Conservation (phyloP, 2,329 filamentous ascomycete species). For the Diatrype stigma region DNA sequence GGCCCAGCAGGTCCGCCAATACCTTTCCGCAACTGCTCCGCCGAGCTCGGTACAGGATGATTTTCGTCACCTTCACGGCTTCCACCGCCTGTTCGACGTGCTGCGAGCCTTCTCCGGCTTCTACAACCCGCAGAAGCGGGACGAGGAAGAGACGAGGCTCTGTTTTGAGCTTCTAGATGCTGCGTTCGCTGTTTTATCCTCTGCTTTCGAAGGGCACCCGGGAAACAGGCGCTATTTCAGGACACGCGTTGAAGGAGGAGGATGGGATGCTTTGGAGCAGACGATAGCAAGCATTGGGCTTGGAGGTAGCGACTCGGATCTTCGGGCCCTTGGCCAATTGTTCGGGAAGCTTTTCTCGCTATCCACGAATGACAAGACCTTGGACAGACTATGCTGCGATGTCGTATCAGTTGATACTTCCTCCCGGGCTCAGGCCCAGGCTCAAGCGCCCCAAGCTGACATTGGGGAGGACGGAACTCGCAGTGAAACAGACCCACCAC, state of each 20-base stretch:
- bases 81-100: constrained; percentile 67
- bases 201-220: constrained; percentile 70
- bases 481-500: not conserved
- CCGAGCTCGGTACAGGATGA: constrained; percentile 64
- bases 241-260: constrained; percentile 68
- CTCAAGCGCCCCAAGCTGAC: constrained; percentile 9
- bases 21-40: constrained; percentile 44
- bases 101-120: constrained; percentile 69
- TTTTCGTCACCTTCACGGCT: constrained; percentile 77
- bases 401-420: constrained; percentile 12
- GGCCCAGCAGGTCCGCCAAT: constrained; percentile 63
- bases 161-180: constrained; percentile 68
- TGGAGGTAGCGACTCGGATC: constrained; percentile 62
- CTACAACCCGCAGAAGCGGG: constrained; percentile 65
- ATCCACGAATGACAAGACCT: constrained; percentile 70
- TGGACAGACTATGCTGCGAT: constrained; percentile 62
- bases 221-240: constrained; percentile 88
- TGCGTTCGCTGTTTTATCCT: constrained; percentile 69
- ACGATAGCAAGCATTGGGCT: constrained; percentile 65
- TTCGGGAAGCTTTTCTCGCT: constrained; percentile 82
- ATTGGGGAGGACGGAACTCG: constrained; percentile 13
- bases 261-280: constrained; percentile 74
- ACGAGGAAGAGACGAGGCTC: constrained; percentile 56
- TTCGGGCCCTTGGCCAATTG: constrained; percentile 65
- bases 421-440: constrained; percentile 7